Evolutionary conservation across 495 filamentous ascomycete genomes (phyloP), one percentile per base, ranked within the genome.

Genomic region (Penicillium simplicissimum): DNA sequence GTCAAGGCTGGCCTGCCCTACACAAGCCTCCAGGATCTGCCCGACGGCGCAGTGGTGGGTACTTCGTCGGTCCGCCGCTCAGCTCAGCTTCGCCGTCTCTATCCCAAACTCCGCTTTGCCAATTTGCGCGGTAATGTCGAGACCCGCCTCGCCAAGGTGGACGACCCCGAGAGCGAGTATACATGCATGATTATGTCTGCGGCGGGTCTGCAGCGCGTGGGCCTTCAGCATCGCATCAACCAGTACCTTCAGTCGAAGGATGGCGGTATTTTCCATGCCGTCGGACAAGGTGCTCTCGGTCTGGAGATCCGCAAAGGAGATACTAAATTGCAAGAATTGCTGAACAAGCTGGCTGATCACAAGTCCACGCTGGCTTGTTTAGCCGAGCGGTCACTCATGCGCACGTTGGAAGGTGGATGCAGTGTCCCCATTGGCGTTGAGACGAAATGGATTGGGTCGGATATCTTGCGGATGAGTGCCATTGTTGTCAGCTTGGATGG

Each of bases 361-460:
- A 66, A 74, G 55, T 85, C 85, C 1, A 83, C 81, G 60, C 61
- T 86, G 54, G 84, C 82, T 17, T 83, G 82, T 61, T 74, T 85
- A 28, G 88, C 90, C 0, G 91, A 96, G 79, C 72, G 91, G 52
- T 83, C 82, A 57, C 71, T 96, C 45, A 85, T 96, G 84, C 74
- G 92, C 33, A 85, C 84, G 37, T 73, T 96, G 13, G 90, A 96
- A 70, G 92, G 92, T n/a, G 92, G 92, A 8, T 96, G 92, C 71
- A 89, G 85, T 65, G 90, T 93, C 21, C 92, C 92, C 1, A 90
- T 96, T 68, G 92, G 92, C 8, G 90, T 96, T 5, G 85, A 69
- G 63, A 68, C 66, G 23, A 62, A 66, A 43, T 68, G 66, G 66
- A 21, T 68, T 23, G 37, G 52, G n/a, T 8, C 21, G 31, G 48